Base-by-base conservation (phyloP, 2,329 filamentous ascomycete genomes). In the Penicillium sp. region DNA sequence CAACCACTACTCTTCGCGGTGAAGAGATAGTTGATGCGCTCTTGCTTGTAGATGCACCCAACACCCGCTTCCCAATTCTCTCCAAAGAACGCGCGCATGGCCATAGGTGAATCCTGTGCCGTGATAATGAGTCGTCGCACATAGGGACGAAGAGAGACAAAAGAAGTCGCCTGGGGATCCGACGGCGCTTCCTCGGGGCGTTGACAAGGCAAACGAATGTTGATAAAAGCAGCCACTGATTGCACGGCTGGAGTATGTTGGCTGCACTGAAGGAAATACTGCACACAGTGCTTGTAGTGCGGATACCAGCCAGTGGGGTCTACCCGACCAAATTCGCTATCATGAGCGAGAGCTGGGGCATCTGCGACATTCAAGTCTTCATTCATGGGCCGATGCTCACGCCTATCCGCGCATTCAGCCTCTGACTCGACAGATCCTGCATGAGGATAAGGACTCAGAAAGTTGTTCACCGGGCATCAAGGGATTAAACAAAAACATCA, bases 121-220 rank as follows among this genome's bases (percentile, higher is more conserved):
- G 90, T 96, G n/a, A 85, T 85, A 30, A 96, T 80, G 2, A 96
- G 74, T 6, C 92, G 85, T n/a, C 90, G 82, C 44, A 96, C 80
- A 61, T 93, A 98, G 0, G 89, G 87, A 3, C 90, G 76, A 2
- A 95, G 72, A 0, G 85, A 85, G 25, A 88, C 72, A 22, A 48
- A 42, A 2, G 55, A 37, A 51, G 14, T 56, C 50, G 5, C 56
- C 51, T n/a, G 25, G 11, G 25, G 25, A 27, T 13, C 25, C 10
- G 25, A 13, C 6, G 25, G 5, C 14, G 56, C 38, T 6, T 73
- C 71, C 29, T 66, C 67, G 1, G 62, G 45, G 60, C 78, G 82
- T 63, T 96, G 89, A 60, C 79, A 92, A 1, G 92, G 92, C 0
- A 96, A 75, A 44, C 81, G 79, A 59, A 96, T 95, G 64, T 96